Base-by-base conservation (phyloP, 2,329 filamentous ascomycete genomes). In the Hirsutella thompsonii region DNA sequence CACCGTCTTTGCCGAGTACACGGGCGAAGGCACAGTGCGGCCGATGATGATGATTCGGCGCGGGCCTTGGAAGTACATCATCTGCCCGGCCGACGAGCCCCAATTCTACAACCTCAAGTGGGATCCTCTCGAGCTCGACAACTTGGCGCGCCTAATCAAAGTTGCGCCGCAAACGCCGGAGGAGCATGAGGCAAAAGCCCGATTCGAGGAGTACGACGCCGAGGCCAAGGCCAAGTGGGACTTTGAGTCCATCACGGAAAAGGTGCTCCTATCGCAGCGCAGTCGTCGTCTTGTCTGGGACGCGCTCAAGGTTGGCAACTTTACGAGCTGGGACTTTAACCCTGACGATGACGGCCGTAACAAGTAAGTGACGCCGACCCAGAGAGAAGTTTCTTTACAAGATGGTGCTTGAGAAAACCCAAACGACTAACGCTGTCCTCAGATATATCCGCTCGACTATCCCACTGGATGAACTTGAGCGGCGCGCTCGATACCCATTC, bases 41-140 rank as follows among this genome's bases (percentile, higher is more conserved):
- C 89, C 89, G 1, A 75, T 93, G 42, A 86, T 94, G 71, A 95
- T 95, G 89, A 95, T 95, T 55, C 80, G 84, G 43, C 81, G 87
- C 41, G 86, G 86, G 8, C 71, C 74, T 37, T 95, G 86, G 86
- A 95, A 95, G 68, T 94, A 88, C 60, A 79, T 92, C 48, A 87
- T 76, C 47, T 94, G 87, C 53, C 79, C 88, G 6, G 81, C 80
- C 19, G 89, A 95, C 55, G 80, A 83, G 26, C 80, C 84, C 23
- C 86, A 92, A 64, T 74, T 95, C 11, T 95, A 79, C 69, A 83
- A 95, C 61, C 69, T 95, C 6, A 68, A 70, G 36, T 61, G 67
- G 18, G 89, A 95, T 54, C 86, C 87, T 0, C 63, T 78, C 28
- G 87, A 94, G 64, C 61, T 86, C n/a, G 65, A 72, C 48, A 90